Evolutionary conservation across 176 grass and related monocot species (phyloP).

Genomic region (Zoysia pacifica): DNA sequence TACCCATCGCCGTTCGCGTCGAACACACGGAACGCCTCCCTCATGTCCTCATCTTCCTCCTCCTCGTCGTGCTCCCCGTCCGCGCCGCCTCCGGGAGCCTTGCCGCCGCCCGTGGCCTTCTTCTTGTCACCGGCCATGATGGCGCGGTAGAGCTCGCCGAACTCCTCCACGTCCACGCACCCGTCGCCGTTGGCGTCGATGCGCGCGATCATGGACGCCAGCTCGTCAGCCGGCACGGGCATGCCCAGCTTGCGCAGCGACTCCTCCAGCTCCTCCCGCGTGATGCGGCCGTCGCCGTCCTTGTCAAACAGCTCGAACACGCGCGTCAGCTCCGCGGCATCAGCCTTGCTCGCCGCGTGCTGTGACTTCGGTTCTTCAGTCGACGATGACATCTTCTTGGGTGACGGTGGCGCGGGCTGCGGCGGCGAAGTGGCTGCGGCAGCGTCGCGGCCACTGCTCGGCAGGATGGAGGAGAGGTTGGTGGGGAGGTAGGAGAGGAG

Average conservation of each 20-base stretch:
- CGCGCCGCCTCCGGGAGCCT: neutral
- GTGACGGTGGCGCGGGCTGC: too few species aligned
- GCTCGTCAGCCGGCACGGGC: conserved; percentile 50
- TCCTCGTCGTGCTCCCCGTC: neutral
- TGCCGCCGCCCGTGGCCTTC: neutral
- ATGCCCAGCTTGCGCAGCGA: conserved; percentile 74
- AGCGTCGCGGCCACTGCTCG: neutral
- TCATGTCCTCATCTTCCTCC: conserved; percentile 51
- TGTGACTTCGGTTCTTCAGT: too few species aligned
- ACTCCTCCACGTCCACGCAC: conserved; percentile 78
- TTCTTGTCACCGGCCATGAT: conserved; percentile 34
- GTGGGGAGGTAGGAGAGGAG: conserved; percentile 52
- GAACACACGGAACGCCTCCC: conserved; percentile 82
- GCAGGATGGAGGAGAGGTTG: conserved; percentile 52
- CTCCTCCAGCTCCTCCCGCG: conserved; percentile 68
- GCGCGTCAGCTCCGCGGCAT: conserved; percentile 52
- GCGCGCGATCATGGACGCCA: conserved; percentile 64
- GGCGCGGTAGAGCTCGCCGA: conserved; percentile 58
- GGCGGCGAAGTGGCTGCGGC: neutral
- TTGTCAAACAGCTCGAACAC: conserved; percentile 79
- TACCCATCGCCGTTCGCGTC: conserved; percentile 81
- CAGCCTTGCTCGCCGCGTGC: neutral
- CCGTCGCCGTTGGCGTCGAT: conserved; percentile 77
- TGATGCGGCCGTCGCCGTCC: conserved; percentile 72
- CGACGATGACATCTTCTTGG: too few species aligned